Conservation (phyloP, 805 yeast genomes). For the Ogataea salicorniae region DNA sequence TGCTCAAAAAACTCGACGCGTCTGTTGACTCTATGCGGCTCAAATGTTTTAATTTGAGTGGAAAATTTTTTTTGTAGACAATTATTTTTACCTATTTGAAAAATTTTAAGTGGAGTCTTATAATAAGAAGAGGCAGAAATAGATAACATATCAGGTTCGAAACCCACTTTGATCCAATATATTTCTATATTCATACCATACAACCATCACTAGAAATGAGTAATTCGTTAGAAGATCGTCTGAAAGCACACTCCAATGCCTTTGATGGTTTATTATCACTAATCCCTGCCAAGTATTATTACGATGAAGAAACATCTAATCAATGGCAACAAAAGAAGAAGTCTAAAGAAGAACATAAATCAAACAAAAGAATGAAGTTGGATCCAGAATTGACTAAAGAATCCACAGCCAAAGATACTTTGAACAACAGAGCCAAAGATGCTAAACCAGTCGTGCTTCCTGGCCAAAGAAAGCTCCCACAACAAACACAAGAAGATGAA, state of each 20-base stretch:
- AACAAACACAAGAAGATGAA: slow-evolving; percentile 20
- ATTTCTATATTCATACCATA: neutral
- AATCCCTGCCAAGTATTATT: slow-evolving; percentile 91
- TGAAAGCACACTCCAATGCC: slow-evolving; percentile 72
- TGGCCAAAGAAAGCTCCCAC: slow-evolving; percentile 17
- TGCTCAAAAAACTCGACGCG: neutral
- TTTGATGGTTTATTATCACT: slow-evolving; percentile 85
- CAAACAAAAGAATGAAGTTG: slow-evolving; percentile 63
- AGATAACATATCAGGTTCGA: neutral
- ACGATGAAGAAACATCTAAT: slow-evolving; percentile 81
- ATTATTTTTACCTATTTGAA: slow-evolving; percentile 1
- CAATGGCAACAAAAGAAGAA: slow-evolving; percentile 89
- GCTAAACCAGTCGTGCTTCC: slow-evolving; percentile 47
- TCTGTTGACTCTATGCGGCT: neutral
- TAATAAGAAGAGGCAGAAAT: neutral
- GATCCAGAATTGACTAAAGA: slow-evolving; percentile 55
- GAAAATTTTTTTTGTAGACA: slow-evolving; percentile 3
- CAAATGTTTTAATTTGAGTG: neutral
- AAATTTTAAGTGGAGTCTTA: neutral
- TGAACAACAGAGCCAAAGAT: slow-evolving; percentile 46
- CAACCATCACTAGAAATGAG: slow-evolving; percentile 3
- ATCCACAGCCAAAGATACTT: slow-evolving; percentile 56
- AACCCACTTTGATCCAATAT: too few relatives aligned
- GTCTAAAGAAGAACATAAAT: slow-evolving; percentile 56
- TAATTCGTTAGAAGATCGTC: slow-evolving; percentile 59